Base-by-base conservation (phyloP, 371 early-diverging fungal genomes). In the Rhizopus microsporus region DNA sequence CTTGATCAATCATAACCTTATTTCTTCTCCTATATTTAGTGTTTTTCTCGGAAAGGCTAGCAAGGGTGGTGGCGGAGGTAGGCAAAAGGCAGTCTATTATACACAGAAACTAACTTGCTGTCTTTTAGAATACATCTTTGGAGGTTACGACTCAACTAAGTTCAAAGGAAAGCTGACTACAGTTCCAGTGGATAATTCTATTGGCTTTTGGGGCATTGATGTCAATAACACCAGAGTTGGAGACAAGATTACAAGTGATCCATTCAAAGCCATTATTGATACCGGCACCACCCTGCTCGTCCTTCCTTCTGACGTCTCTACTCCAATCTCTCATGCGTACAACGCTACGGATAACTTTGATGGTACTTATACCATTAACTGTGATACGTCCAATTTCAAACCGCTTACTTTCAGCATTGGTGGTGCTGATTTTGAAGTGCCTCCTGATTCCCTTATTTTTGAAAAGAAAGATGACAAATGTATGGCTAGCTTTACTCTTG, bases 231-330 rank as follows among this genome's bases (percentile, higher is more conserved):
- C 74, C 37, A 46, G 31, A 0, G 54, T 44, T 30, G 62, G 67
- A 5, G 42, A 31, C 10, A 50, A 33, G 2, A 9, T 45, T 37
- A 17, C 49, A 31, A 32, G 39, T 31, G 49, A 59, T n/a, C 47
- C 62, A 40, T 62, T 59, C 52, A 33, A 45, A 5, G 85, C 76
- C 9, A 83, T 84, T 54, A 52, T 86, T 43, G 86, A 86, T 54
- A 86, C 86, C 2, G 85, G 86, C 17, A 84, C 86, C 43, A 84
- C 83, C 6, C 65, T 86, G 17, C 67, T 86, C 53, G 69, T 86
- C 17, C 71, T 83, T 42, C 72, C 77, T 34, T 63, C 70, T 7
- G 47, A 62, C 13, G 61, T 75, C 3, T 78, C 79, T 32, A 46
- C 44, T 15, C 46, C 51, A 16, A 46, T 67, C 31, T 63, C 63